Base-by-base conservation (phyloP, 2,329 filamentous ascomycete genomes). In the Westerdykella aurantiaca region DNA sequence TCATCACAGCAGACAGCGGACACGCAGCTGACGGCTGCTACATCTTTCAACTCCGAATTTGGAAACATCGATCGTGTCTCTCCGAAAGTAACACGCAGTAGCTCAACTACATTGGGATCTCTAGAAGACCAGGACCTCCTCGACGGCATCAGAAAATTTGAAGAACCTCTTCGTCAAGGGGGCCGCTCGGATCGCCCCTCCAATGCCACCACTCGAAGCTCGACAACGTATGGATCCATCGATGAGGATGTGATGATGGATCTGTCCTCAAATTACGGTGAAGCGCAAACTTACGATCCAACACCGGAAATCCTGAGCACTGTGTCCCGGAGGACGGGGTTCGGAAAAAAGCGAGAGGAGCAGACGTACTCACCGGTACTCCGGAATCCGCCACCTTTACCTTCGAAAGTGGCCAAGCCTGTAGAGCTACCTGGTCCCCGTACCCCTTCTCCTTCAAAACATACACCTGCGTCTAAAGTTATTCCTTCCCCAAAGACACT, bases 201-300 rank as follows among this genome's bases (percentile, higher is more conserved):
- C 3, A 52, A 54, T 41, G 48, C 54, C 6, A 40, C 37, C n/a
- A 49, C 42, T 12, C 44, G 45, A 6, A 60, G 48, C 31, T 53
- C 50, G 2, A 57, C 59, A 3, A 58, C 52, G 3, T 64, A 51
- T 47, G 61, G 61, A 1, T 57, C 56, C 5, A 38, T 63, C 1
- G 51, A 61, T 33, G 57, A 60, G 17, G 56, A 54, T 5, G 50
- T 33, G 4, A 39, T 60, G 18, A 18, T 46, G 2, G 41, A 54
- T 18, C 47, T 39, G 21, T 55, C 50, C 2, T 46, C 39, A 14
- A 45, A 29, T 9, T 9, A 10, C 25, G 25, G 25, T 9, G 25
- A 29, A 12, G 25, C 25, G 3, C 25, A 29, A 12, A 29, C 25
- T 5, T 29, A 29, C 25, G 25, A 29, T 29, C 25, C 25, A 29